These are phyloP conservation scores for Barbatosphaeria neglecta DNA, from an alignment of 495 filamentous ascomycete species.

Conservation along the genomic window DNA sequence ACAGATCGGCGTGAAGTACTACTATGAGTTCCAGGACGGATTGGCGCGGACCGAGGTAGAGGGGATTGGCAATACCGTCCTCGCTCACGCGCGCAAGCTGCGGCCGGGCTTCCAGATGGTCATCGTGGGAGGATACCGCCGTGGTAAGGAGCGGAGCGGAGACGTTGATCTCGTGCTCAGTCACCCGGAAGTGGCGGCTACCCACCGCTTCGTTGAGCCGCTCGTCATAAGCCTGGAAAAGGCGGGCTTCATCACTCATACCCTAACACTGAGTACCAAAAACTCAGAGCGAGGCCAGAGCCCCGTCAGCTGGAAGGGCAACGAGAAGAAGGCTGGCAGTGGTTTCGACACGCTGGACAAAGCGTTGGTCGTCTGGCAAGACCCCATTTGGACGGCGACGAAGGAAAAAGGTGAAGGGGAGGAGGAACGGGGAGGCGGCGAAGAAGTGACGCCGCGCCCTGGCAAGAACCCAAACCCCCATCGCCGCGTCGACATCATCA, in stretches of 20 bases:
- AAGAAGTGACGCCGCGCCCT: conserved; percentile 6
- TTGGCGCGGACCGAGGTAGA: conserved; percentile 69
- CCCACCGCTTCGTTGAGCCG: conserved; percentile 51
- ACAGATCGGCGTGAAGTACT: conserved; percentile 94
- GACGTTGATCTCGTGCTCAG: conserved; percentile 83
- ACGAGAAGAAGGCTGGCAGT: conserved; percentile 21
- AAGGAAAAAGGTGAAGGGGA: background rate
- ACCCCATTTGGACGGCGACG: conserved; percentile 44
- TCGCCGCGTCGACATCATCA: conserved; percentile 85
- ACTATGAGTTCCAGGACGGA: conserved; percentile 65
- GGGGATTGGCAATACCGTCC: conserved; percentile 49
- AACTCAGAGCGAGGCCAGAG: conserved; percentile 60
- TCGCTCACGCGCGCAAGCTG: conserved; percentile 46
- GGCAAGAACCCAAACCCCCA: conserved; percentile 69
- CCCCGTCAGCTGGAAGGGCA: conserved; percentile 42
- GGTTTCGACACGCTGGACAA: conserved; percentile 87
- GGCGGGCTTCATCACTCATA: conserved; percentile 68
- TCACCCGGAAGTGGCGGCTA: conserved; percentile 59
- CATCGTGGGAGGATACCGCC: conserved; percentile 75
- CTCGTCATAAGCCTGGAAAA: conserved; percentile 60
- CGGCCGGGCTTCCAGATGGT: conserved; percentile 51
- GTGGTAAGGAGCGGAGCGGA: conserved; percentile 60
- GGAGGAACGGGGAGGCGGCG: background rate
- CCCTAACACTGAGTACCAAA: conserved; percentile 53
- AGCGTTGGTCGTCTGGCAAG: conserved; percentile 86